Evolutionary conservation across 2,329 filamentous ascomycete species (phyloP), one percentile per base, ranked within the genome.

Genomic region (Scopulariopsis brevicaulis): DNA sequence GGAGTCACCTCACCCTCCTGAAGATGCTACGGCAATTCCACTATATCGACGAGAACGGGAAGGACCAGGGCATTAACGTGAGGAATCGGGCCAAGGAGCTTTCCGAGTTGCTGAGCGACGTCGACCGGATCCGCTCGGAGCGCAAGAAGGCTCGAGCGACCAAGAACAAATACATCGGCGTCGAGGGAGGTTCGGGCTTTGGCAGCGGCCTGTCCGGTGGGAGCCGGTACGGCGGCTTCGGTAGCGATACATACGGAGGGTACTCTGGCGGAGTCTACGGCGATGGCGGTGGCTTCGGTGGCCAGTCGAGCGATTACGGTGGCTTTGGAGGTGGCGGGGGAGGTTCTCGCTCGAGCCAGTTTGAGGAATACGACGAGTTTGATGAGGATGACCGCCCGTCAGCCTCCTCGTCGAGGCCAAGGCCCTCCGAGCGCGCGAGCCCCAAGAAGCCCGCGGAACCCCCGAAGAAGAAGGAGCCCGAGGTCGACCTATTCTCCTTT

Each of bases 1-100:
- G 94, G 65, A 92, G 92, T 59, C 94, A 99, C 71, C 84, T 99
- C 61, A 95, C 93, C 18, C 84, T 97, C 11, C 82, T 99, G 60
- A 96, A 96, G 74, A 99, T 99, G 94, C 83, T 99, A 58, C 89
- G 92, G 59, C 94, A 99, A 71, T 99, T 99, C 73, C 94, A 99
- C 74, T 99, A 80, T 74, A 97, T 99, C 72, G 85, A 99, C 69
- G 80, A 83, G 69, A 97, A 97, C 72, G 94, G 94, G 71, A 99
- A 99, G 73, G 94, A 99, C 69, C 94, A 99, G 73, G 94, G 94
- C 61, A 84, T 99, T 72, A 99, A 99, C 68, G 94, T 99, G 60
- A 87, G 94, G 64, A 97, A 97, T 74, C 84, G 94, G 63, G 91
- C 94, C 64, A 96, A 96, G 74, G 94, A 99, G 74, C 79, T 99